Percentiles rank a stretch among this genome's conserved stretches.
Conservation (phyloP, 2,329 filamentous ascomycete species). For the Monosporascus cannonballus region DNA sequence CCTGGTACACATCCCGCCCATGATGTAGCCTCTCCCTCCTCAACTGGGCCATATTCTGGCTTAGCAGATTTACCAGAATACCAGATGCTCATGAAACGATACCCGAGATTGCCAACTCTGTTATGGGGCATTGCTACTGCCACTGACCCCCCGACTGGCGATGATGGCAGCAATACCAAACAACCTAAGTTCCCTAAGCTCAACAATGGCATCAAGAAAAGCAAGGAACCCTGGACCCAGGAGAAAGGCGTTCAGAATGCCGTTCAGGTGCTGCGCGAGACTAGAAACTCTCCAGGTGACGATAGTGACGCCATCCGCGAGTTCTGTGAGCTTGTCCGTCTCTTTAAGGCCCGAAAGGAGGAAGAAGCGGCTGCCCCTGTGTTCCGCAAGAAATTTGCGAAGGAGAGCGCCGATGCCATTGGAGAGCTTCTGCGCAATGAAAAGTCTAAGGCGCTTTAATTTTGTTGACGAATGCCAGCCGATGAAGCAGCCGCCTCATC, state of each 20-base stretch:
- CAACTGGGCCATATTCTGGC: slow-evolving; percentile 6
- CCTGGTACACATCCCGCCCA: neutral
- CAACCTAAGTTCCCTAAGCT: slow-evolving; percentile 1
- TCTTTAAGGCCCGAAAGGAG: slow-evolving; percentile 28
- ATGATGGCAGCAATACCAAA: slow-evolving; percentile 3
- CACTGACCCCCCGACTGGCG: slow-evolving; percentile 21
- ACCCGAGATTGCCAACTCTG: slow-evolving; percentile 19
- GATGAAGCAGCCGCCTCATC: neutral
- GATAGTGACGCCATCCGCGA: slow-evolving; percentile 55
- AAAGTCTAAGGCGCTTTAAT: neutral
- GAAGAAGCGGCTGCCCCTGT: slow-evolving; percentile 29
- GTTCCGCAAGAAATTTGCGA: slow-evolving; percentile 38
- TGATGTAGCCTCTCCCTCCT: neutral
- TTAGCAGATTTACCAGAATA: slow-evolving; percentile 25
- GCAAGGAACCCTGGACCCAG: slow-evolving; percentile 45
- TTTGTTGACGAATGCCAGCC: neutral
- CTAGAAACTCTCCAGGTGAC: slow-evolving; percentile 43
- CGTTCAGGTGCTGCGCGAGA: slow-evolving; percentile 45
- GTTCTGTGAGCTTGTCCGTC: slow-evolving; percentile 52
- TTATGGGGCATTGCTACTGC: slow-evolving; percentile 24
- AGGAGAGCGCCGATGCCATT: slow-evolving; percentile 44
- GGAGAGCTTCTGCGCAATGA: slow-evolving; percentile 41
- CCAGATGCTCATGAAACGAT: slow-evolving; percentile 19
- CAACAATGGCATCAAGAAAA: slow-evolving; percentile 26
- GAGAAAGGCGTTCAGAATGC: slow-evolving; percentile 53